Conservation (phyloP, 352 stramenopile genomes). For the Thraustochytrium sp. region DNA sequence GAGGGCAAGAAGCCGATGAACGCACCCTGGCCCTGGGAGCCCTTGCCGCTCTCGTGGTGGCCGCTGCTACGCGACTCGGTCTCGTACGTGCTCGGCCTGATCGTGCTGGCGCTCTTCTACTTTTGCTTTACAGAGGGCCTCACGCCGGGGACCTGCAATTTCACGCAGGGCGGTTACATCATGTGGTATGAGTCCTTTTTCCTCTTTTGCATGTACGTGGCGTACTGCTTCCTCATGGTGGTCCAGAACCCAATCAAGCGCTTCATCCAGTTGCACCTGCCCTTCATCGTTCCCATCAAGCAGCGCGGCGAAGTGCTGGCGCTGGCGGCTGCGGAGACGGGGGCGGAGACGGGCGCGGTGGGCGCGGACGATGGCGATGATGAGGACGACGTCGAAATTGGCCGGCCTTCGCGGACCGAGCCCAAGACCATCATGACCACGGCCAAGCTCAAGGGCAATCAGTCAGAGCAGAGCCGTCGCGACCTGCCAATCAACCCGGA, state of each 20-base stretch:
- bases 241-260: neutral
- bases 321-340: neutral
- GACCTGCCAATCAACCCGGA: neutral
- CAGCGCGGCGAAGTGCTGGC: neutral
- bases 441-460: neutral
- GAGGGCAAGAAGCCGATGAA: neutral
- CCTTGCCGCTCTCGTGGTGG: constrained; percentile 64
- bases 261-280: neutral
- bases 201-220: neutral
- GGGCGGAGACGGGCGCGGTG: neutral
- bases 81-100: constrained; percentile 60
- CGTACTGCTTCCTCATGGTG: neutral
- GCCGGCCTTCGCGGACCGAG: constrained; percentile 1
- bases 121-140: constrained; percentile 4
- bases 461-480: neutral
- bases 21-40: neutral
- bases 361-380: neutral
- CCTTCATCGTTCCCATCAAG: neutral
- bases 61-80: constrained; percentile 62
- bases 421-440: neutral
- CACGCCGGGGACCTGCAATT: neutral
- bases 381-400: constrained; percentile 50
- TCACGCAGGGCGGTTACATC: neutral
- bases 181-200: neutral
- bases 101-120: constrained; percentile 51